phyloP scores from a whole-genome alignment of 1,284 basidiomycete genomes.

The Ceratobasidium sp. region DNA sequence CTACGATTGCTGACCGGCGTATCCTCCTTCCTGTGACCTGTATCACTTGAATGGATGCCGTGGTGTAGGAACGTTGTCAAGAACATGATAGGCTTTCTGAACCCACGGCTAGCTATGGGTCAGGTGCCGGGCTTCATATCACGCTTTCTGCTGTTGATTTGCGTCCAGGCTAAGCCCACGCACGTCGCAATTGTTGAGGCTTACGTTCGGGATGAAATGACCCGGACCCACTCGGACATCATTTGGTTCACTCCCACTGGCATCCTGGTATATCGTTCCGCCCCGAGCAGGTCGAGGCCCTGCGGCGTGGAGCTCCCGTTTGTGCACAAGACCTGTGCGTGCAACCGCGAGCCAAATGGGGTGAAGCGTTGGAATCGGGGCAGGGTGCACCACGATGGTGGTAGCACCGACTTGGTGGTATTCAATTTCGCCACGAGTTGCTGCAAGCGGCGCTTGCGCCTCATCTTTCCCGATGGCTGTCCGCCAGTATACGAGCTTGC shows the following conservation, averaged over 20 bases:
- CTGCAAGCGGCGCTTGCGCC: not conserved
- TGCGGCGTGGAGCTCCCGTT: too few relatives aligned
- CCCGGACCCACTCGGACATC: not conserved
- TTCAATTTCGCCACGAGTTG: not conserved
- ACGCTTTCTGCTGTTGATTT: not conserved
- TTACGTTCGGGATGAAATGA: not conserved
- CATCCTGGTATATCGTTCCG: not conserved
- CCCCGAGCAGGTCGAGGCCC: not conserved
- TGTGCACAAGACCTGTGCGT: too few relatives aligned
- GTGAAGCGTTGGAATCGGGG: too few relatives aligned
- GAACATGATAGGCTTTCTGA: not conserved
- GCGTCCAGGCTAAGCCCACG: not conserved
- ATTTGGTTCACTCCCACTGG: not conserved
- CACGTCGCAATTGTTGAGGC: not conserved
- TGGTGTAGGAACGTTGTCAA: not conserved
- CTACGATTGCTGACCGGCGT: too few relatives aligned
- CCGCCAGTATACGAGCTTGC: too few relatives aligned
- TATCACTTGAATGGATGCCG: too few relatives aligned
- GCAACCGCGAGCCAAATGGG: too few relatives aligned
- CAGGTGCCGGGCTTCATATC: not conserved
- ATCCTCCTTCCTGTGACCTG: too few relatives aligned
- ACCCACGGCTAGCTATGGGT: not conserved
- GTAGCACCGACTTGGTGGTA: not conserved
- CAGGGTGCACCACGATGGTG: too few relatives aligned
- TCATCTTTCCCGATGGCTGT: not conserved